Evolutionary conservation across 805 yeast species (phyloP).

Genomic region (Kodamaea nitidulidarum): DNA sequence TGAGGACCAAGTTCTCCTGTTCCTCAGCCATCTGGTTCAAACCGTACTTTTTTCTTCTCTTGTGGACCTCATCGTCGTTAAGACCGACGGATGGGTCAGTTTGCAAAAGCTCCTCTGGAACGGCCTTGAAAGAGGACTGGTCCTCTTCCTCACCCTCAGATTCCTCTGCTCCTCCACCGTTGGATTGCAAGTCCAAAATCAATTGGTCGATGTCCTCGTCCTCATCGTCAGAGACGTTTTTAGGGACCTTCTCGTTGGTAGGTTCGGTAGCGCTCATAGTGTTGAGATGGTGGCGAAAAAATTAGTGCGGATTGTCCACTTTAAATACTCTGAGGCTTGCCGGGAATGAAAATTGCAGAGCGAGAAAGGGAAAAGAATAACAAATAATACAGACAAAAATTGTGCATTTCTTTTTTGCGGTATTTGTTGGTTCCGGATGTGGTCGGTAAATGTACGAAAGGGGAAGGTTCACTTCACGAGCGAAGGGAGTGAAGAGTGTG

Average conservation of each 20-base stretch:
- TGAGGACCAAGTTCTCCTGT: conserved; percentile 70
- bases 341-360: conserved; percentile 7
- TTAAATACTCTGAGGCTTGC: conserved; percentile 6
- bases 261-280: conserved; percentile 44
- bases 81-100: conserved; percentile 80
- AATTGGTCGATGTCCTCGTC: conserved; percentile 59
- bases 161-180: conserved; percentile 38
- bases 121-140: conserved; percentile 51
- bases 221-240: conserved; percentile 50
- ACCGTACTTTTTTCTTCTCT: conserved; percentile 89
- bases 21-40: conserved; percentile 89
- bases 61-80: conserved; percentile 68
- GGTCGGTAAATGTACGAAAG: conserved; percentile 4
- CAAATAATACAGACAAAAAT: conserved; percentile 3
- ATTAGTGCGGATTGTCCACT: conserved; percentile 2
- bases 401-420: conserved; percentile 6
- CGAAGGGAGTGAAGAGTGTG: neutral
- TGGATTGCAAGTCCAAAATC: conserved; percentile 73
- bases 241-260: conserved; percentile 50
- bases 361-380: conserved; percentile 4
- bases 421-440: conserved; percentile 7
- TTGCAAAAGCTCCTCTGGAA: conserved; percentile 80
- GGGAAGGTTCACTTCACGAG: neutral
- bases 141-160: conserved; percentile 30
- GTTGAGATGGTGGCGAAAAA: conserved; percentile 4